A percentile compares a stretch with the other conserved stretches of the same genome.
Evolutionary conservation across 345 rosid species (phyloP).

Genomic region (Firmiana major): DNA sequence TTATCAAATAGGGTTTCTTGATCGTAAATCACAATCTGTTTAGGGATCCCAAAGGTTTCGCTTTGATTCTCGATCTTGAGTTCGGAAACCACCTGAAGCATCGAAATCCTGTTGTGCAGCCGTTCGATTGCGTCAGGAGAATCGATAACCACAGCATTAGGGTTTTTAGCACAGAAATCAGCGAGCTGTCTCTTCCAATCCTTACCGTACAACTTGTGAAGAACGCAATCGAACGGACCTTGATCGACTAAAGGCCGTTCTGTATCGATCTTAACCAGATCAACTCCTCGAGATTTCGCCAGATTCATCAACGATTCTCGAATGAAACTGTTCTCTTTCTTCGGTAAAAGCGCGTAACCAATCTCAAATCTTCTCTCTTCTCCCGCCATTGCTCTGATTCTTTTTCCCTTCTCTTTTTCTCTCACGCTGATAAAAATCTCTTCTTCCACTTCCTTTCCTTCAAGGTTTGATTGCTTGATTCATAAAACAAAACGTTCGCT

Average conservation of each 20-base stretch:
- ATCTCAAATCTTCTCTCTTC: slow-evolving; percentile 27
- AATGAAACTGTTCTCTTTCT: slow-evolving; percentile 50
- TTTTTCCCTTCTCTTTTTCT: not conserved
- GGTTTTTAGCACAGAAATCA: slow-evolving; percentile 31
- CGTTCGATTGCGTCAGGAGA: slow-evolving; percentile 44
- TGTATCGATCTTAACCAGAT: slow-evolving; percentile 40
- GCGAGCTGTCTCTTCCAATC: slow-evolving; percentile 47
- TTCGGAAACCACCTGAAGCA: slow-evolving; percentile 54
- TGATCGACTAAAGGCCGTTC: slow-evolving; percentile 37
- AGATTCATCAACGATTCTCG: slow-evolving; percentile 37
- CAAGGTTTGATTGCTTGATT: not conserved
- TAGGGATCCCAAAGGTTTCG: slow-evolving; percentile 49
- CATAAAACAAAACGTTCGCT: slow-evolving; percentile 1
- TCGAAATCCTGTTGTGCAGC: slow-evolving; percentile 51
- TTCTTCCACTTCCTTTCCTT: not conserved
- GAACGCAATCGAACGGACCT: slow-evolving; percentile 55
- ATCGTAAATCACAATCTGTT: slow-evolving; percentile 56
- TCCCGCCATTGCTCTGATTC: slow-evolving; percentile 32
- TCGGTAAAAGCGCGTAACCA: slow-evolving; percentile 55
- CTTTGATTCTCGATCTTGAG: slow-evolving; percentile 30
- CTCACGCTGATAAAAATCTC: not conserved
- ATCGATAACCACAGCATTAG: slow-evolving; percentile 40
- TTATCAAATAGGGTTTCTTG: slow-evolving; percentile 36
- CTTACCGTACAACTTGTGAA: slow-evolving; percentile 53
- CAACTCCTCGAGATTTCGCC: slow-evolving; percentile 40